These are phyloP conservation scores for Hypsizygus ulmarius DNA, from an alignment of 1,284 basidiomycete species.

Conservation along the genomic window DNA sequence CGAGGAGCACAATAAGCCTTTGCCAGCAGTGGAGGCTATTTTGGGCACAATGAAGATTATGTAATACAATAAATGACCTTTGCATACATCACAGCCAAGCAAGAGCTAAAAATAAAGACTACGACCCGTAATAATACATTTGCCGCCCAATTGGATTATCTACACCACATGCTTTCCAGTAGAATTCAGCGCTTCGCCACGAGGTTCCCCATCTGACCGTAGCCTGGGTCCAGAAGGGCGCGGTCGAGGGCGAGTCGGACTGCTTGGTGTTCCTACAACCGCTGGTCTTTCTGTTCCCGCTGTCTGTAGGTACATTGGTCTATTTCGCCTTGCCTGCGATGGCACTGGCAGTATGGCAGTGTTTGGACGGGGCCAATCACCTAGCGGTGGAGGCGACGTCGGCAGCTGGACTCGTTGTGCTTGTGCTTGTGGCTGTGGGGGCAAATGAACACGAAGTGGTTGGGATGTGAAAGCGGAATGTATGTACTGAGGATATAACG, in stretches of 20 bases:
- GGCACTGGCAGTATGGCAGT: slow-evolving; percentile 42
- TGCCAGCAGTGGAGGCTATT: neutral
- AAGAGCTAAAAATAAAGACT: neutral
- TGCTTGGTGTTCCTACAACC: neutral
- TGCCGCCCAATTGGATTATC: neutral
- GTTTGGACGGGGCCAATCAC: slow-evolving; percentile 55
- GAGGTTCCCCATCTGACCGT: slow-evolving; percentile 31
- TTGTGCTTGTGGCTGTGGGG: slow-evolving; percentile 1
- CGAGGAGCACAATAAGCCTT: slow-evolving; percentile 18
- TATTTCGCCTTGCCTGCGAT: slow-evolving; percentile 29
- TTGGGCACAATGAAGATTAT: slow-evolving; percentile 10
- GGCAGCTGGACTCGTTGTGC: slow-evolving; percentile 14
- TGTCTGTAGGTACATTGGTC: slow-evolving; percentile 5
- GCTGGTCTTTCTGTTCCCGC: neutral
- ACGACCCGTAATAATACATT: neutral
- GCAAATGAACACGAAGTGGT: slow-evolving; percentile 7
- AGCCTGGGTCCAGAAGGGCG: slow-evolving; percentile 38
- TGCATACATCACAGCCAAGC: neutral
- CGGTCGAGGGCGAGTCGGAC: slow-evolving; percentile 17
- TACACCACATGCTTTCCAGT: slow-evolving; percentile 1
- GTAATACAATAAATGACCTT: slow-evolving; percentile 3
- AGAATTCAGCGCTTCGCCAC: slow-evolving; percentile 20
- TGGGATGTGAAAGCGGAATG: slow-evolving; percentile 21
- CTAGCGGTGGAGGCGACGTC: slow-evolving; percentile 47
- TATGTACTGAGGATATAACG: slow-evolving; percentile 32